Base-by-base conservation (phyloP, 164 flowering plant genomes). In the Buxus sempervirens region DNA sequence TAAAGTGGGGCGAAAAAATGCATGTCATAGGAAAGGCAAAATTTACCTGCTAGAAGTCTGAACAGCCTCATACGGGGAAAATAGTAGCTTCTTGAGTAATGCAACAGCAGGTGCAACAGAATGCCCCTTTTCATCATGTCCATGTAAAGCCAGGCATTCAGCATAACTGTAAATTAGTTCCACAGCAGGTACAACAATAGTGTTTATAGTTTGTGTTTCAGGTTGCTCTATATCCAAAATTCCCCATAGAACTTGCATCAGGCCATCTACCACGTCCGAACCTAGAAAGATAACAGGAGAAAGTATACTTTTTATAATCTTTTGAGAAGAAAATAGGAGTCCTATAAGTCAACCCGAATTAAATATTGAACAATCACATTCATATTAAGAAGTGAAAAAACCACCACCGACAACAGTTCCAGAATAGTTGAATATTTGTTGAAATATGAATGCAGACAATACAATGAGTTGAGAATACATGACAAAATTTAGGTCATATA, bases 141-240 rank as follows among this genome's bases (percentile, higher is more conserved):
- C 91, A 76, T 87, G 88, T 58, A 90, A 79, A 63, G 95, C 88
- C 77, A 93, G 75, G 76, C 98, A 96, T 75, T 96, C 99, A 23
- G 99, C 98, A 85, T 91, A 96, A 74, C 95, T 85, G 69, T 91
- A 93, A 55, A 96, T 91, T 19, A 96, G 92, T 62, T 96, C 99
- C 61, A 96, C 99, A 58, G 97, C 86, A 15, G 97, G 85, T 49
- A 96, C 75, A 27, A 93, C 98, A 71, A 96, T 85, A 72, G 83
- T 93, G 76, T 91, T 96, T 84, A 90, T 88, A 23, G 98, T 91
- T 70, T 88, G 99, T 41, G 98, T 86, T 75, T 88, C 96, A 45
- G 90, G 96, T 78, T 86, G 97, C 85, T 93, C 98, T 16, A 87
- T 72, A 70, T 96, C 97, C 81, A 96, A 79, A 75, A 96, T 93